Base-by-base conservation (phyloP, 306 rosid genomes). In the Inga laurina region DNA sequence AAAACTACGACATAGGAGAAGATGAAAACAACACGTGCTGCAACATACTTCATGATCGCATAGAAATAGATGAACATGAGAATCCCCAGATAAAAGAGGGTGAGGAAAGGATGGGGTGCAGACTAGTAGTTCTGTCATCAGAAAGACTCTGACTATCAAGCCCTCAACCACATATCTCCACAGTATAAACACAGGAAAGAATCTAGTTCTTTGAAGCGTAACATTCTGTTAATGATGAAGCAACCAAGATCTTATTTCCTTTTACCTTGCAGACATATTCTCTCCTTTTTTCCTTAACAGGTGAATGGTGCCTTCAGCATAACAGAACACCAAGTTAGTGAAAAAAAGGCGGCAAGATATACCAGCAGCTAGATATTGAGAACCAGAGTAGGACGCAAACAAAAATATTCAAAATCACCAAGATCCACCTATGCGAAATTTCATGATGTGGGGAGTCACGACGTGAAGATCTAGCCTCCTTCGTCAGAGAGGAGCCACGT, bases 201-300 rank as follows among this genome's bases (percentile, higher is more conserved):
- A 86, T 71, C 62, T 75, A 41, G 76, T 80, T 73, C 87, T 89
- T 87, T 82, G 85, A 74, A 66, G 82, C 65, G 86, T 82, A 86
- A 86, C 67, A 90, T 87, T 86, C 86, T 87, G 82, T 88, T 82
- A 79, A 91, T 82, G 86, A 90, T 84, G 88, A 80, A 88, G 84
- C 79, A 86, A 85, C 88, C 74, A 86, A 89, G 82, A 88, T 88
- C 87, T 86, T 21, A 87, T 66, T 83, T 90, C 80, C 81, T 83
- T 89, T 96, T 95, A 96, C 99, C 99, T 96, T 96, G 98, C 98
- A 94, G 94, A 91, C 91, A 96, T 94, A 96, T 76, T 94, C 99
- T 90, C 99, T 96, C 90, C 98, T 87, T 90, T 94, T 96, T 86
- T 96, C 99, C 92, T 91, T 94, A 92, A 92, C 93, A 77, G 98